phyloP scores from a whole-genome alignment of 2,329 filamentous ascomycete genomes.

The Arachnomyces sp. region DNA sequence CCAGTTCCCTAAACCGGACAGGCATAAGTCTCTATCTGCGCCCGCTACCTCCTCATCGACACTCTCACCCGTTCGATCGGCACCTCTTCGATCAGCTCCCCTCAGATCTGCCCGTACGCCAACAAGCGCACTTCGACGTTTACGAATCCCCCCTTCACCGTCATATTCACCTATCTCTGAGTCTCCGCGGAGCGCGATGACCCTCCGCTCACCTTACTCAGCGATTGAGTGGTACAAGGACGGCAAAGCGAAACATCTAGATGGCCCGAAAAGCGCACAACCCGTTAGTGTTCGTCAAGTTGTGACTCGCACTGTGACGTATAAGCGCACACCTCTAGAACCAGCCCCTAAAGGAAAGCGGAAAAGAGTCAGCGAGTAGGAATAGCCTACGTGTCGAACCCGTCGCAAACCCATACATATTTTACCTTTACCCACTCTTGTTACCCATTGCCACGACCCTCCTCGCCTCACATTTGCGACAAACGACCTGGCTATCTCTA shows the following conservation, averaged over 20 bases:
- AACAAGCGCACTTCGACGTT: conserved; percentile 44
- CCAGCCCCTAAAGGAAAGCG: conserved; percentile 89
- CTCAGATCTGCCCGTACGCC: conserved; percentile 50
- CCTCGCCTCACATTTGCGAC: no score
- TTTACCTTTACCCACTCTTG: not conserved
- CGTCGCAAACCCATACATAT: not conserved
- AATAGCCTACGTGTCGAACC: not conserved
- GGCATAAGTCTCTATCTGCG: conserved; percentile 39
- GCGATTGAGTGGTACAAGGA: conserved; percentile 66
- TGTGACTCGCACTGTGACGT: conserved; percentile 78
- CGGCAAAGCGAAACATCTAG: conserved; percentile 57
- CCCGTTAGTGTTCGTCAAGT: conserved; percentile 72
- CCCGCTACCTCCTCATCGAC: conserved; percentile 5
- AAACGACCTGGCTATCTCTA: no score
- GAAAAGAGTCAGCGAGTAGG: conserved; percentile 52
- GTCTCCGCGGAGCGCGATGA: conserved; percentile 59
- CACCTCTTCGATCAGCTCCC: conserved; percentile 30
- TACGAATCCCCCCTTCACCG: conserved; percentile 72
- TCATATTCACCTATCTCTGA: conserved; percentile 53
- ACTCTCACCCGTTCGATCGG: conserved; percentile 28
- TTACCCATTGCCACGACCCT: no score
- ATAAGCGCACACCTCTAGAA: conserved; percentile 66
- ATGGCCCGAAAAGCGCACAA: conserved; percentile 53
- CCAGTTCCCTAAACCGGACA: conserved; percentile 27
- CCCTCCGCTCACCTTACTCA: conserved; percentile 65